Percentiles rank a stretch among this genome's conserved stretches.
phyloP scores from a whole-genome alignment of 306 rosid genomes.

The Casuarina glauca region DNA sequence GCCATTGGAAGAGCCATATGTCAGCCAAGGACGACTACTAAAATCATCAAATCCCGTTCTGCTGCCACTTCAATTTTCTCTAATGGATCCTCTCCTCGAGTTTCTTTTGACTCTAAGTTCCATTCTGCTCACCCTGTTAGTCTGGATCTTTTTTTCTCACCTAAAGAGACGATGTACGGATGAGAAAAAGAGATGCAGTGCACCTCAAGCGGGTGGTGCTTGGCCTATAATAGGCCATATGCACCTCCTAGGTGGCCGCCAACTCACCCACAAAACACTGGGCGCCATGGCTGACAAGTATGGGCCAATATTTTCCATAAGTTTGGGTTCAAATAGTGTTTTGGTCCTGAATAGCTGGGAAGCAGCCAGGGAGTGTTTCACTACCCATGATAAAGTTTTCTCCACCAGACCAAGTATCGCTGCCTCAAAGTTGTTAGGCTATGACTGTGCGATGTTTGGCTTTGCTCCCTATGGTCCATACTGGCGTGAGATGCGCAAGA shows the following conservation, averaged over 20 bases:
- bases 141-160: slow-evolving; percentile 16
- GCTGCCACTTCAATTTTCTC: no score
- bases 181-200: slow-evolving; percentile 5
- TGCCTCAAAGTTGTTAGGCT: slow-evolving; percentile 35
- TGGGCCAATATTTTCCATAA: slow-evolving; percentile 36
- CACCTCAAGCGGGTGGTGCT: slow-evolving; percentile 31
- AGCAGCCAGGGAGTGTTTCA: slow-evolving; percentile 32
- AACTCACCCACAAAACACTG: slow-evolving; percentile 26
- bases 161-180: neutral
- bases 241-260: slow-evolving; percentile 28
- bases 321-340: slow-evolving; percentile 21
- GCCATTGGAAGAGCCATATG: no score
- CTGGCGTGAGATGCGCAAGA: slow-evolving; percentile 19
- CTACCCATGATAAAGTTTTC: slow-evolving; percentile 33
- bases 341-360: slow-evolving; percentile 32
- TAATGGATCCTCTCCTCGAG: neutral
- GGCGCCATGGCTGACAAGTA: slow-evolving; percentile 38
- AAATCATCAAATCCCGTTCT: no score
- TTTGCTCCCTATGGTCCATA: slow-evolving; percentile 37
- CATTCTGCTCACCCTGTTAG: slow-evolving; percentile 13
- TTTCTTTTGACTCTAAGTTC: neutral
- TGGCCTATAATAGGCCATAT: slow-evolving; percentile 40
- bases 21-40: no score
- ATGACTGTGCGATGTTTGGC: slow-evolving; percentile 34
- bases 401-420: slow-evolving; percentile 26